These are phyloP conservation scores for Adiantum capillusveneris DNA, from an alignment of 75 land plant species.

Conservation along the genomic window DNA sequence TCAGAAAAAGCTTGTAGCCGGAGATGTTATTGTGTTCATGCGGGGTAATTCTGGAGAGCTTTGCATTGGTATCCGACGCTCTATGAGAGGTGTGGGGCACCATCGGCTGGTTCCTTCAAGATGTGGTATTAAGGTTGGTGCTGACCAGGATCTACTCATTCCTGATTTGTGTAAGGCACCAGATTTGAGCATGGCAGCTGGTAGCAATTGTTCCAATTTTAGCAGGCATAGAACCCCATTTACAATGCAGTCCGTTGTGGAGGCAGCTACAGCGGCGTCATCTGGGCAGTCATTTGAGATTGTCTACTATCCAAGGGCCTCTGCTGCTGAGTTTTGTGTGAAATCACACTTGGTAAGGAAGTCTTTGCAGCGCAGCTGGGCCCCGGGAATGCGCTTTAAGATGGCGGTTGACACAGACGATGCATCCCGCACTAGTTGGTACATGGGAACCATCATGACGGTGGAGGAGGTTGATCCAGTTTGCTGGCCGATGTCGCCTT, in stretches of 20 bases:
- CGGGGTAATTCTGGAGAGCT: conserved; percentile 30
- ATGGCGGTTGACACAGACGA: conserved; percentile 91
- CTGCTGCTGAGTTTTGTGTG: conserved; percentile 81
- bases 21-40: conserved; percentile 80
- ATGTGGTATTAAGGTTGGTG: conserved; percentile 26
- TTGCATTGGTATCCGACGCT: conserved; percentile 9
- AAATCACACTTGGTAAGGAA: conserved; percentile 45
- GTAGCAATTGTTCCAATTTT: no score
- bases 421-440: conserved; percentile 84
- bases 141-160: conserved; percentile 40
- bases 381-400: conserved; percentile 82
- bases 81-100: conserved; percentile 14
- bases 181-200: no score
- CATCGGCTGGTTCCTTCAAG: neutral
- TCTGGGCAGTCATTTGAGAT: conserved; percentile 66
- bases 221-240: no score
- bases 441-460: conserved; percentile 72
- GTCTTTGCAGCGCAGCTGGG: conserved; percentile 57
- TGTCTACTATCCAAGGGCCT: conserved; percentile 65
- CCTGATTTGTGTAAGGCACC: no score
- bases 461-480: conserved; percentile 77
- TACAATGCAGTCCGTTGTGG: conserved; percentile 5
- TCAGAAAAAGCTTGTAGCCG: conserved; percentile 87
- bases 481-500: conserved; percentile 81
- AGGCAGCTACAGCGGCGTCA: conserved; percentile 54